Base-by-base conservation (phyloP, 495 filamentous ascomycete species). In the Penicillium subrubescens region DNA sequence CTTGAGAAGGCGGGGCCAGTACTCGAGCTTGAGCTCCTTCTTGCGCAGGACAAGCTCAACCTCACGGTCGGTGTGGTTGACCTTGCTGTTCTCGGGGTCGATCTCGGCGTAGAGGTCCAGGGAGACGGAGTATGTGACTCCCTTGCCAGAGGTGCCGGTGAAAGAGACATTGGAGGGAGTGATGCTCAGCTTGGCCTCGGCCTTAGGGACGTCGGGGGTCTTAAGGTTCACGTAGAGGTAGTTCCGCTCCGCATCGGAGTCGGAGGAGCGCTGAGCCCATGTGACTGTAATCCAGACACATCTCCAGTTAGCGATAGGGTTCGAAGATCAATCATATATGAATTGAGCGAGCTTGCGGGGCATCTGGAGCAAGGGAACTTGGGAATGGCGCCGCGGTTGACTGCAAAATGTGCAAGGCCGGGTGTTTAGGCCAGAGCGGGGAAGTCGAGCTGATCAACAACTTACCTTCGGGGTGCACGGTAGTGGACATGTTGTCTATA, bases 251-350 rank as follows among this genome's bases (percentile, higher is more conserved):
- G 88, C 73, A 23, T 98, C 96, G 64, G 82, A 79, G 63, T 73
- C 81, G 76, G 89, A 93, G 50, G 95, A 97, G 83, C 95, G 94
- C 82, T 99, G 95, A 34, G 95, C 94, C 95, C 95, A 99, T 81
- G 91, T 89, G 69, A 98, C 95, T 99, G 71, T 61, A 55, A 44
- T 43, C 43, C 37, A 34, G 55, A 57, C 17, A 37, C 53, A 46
- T 58, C 35, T 11, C 59, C 43, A 10, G 61, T 78, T 53, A 79
- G 74, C 67, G 27, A 53, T 31, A 27, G 25, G 31, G 15, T n/a
- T 60, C 52, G n/a, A 17, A 31, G 37, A 46, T 48, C 48, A 6
- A 14, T 58, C n/a, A 52, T 15, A 31, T 27, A 29, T 29, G 31
- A 46, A 61, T 65, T 62, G 51, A 48, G 29, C 46, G 15, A 50